Evolutionary conservation across 2,329 filamentous ascomycete species (phyloP).

Genomic region (Fusarium pseudograminearum): DNA sequence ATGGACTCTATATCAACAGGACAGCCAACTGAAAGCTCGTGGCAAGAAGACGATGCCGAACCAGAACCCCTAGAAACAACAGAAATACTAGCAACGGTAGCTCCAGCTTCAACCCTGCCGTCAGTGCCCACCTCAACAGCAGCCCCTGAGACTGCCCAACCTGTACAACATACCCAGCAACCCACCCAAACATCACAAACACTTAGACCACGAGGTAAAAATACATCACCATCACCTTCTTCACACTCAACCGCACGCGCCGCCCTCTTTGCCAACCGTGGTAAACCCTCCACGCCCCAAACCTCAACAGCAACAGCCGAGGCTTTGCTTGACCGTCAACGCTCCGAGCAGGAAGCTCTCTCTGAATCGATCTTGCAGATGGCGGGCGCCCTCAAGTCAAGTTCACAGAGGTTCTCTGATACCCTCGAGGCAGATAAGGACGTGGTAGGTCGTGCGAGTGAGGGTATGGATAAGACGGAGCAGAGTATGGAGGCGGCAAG

Average conservation of each 20-base stretch:
- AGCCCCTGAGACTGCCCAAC: constrained; percentile 29
- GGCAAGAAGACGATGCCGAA: constrained; percentile 50
- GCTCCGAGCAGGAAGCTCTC: constrained; percentile 83
- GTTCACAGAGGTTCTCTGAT: constrained; percentile 76
- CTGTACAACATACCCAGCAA: constrained; percentile 13
- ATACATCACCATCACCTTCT: constrained; percentile 38
- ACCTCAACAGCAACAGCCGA: constrained; percentile 70
- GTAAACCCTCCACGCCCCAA: constrained; percentile 53
- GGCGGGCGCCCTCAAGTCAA: constrained; percentile 80
- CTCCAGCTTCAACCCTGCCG: constrained; percentile 18
- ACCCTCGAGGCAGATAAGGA: constrained; percentile 79
- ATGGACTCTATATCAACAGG: constrained; percentile 54
- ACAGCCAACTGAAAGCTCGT: constrained; percentile 33
- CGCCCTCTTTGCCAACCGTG: constrained; percentile 59
- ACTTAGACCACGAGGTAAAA: constrained; percentile 51
- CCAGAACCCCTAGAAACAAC: constrained; percentile 62
- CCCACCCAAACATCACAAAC: constrained; percentile 52
- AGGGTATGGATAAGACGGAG: constrained; percentile 82
- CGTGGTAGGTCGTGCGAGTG: constrained; percentile 75
- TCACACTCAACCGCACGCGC: constrained; percentile 56
- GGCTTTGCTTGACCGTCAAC: constrained; percentile 79
- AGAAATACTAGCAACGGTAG: constrained; percentile 17
- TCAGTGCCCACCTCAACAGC: constrained; percentile 20
- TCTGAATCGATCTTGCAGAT: constrained; percentile 85
- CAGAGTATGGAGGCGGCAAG: constrained; percentile 81